Base-by-base conservation (phyloP, 768 basidiomycete genomes). In the Lentinus brumalis region DNA sequence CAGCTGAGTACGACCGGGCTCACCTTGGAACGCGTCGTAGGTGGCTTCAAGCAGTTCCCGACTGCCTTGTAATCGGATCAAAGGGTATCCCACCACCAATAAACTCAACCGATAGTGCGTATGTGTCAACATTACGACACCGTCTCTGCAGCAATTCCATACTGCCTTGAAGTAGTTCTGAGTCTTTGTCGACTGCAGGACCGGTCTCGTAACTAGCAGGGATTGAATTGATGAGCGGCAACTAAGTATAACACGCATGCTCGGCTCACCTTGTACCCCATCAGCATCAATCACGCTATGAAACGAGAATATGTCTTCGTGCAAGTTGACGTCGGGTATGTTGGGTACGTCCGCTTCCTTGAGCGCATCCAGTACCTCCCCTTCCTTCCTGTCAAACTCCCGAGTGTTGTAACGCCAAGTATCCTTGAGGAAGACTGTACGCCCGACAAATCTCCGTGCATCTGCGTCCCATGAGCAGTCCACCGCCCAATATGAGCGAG, bases 401-500 rank as follows among this genome's bases (percentile, higher is more conserved):
- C n/a, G 15, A 3, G 30, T 16, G 16, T 21, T 35, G 45, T 46
- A 47, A 11, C 45, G 42, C 55, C 55, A 56, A 18, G 55, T 56
- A 32, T 56, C 55, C 55, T 56, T 56, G 7, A 56, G 32, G 55
- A 56, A 56, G 15, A 56, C 41, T 6, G 35, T 35, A 11, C 35
- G 35, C 11, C 35, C 35, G 35, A 35, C 7, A 11, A 35, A 35
- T 6, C 35, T 35, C 35, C 35, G 1, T 6, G 35, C 6, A 7
- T 35, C 7, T 11, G 11, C 35, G 35, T 35, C 35, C 35, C 35
- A 35, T 35, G 35, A 5, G 26, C 44, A 35, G 16, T 32, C 14
- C 21, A 56, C 55, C 30, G 55, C 55, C 55, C 55, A 56, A 26
- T 56, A 56, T 5, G 44, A 42, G 16, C 42, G 41, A 46, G 55